Evolutionary conservation across 768 basidiomycete species (phyloP).

Genomic region (Mycena vulgaris): DNA sequence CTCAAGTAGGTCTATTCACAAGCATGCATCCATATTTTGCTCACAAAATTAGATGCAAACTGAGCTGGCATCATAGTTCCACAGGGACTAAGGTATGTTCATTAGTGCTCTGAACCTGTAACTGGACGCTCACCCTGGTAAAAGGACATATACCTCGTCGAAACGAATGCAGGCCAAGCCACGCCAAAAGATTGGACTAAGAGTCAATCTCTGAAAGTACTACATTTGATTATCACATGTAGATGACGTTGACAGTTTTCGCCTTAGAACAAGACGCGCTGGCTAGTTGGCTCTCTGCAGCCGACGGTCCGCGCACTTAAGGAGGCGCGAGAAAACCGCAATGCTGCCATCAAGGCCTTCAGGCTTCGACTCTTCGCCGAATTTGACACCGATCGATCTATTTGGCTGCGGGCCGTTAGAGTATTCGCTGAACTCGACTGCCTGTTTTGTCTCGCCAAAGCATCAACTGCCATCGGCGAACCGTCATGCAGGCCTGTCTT

Average conservation of each 20-base stretch:
- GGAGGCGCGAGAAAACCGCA: constrained; percentile 93
- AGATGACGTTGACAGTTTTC: background rate
- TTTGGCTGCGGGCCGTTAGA: constrained; percentile 89
- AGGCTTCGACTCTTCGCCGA: constrained; percentile 83
- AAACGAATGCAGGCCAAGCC: constrained; percentile 73
- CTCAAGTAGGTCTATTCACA: constrained; percentile 66
- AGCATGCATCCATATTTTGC: constrained; percentile 42
- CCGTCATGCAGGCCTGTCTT: constrained; percentile 95
- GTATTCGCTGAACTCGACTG: constrained; percentile 97
- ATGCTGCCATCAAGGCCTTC: constrained; percentile 85
- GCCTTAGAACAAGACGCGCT: constrained; percentile 79
- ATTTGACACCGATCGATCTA: constrained; percentile 84
- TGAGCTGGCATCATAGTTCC: constrained; percentile 83
- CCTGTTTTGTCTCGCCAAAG: constrained; percentile 90
- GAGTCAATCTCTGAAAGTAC: constrained; percentile 83
- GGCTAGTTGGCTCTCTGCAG: constrained; percentile 81
- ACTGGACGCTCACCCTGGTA: background rate
- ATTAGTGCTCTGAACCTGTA: background rate
- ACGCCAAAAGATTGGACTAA: constrained; percentile 89
- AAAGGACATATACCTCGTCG: constrained; percentile 93
- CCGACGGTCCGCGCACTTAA: constrained; percentile 85
- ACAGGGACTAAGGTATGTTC: constrained; percentile 81
- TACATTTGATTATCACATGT: constrained; percentile 18
- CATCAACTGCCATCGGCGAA: constrained; percentile 91
- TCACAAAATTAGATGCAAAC: constrained; percentile 59